Evolutionary conservation across 371 early-diverging fungal species (phyloP).

Genomic region (Mortierella sp.): DNA sequence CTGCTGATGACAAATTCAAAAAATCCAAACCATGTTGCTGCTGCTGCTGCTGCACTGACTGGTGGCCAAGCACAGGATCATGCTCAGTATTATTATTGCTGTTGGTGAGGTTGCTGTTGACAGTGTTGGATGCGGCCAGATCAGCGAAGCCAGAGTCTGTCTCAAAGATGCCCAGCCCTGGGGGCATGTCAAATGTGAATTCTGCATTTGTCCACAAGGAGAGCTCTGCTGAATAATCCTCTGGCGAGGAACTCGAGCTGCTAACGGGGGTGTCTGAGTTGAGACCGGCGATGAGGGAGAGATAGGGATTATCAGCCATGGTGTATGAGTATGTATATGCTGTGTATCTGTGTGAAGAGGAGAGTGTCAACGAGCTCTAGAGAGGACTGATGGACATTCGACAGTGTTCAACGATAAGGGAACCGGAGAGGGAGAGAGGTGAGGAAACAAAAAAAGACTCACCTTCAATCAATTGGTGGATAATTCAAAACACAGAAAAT

Average conservation of each 20-base stretch:
- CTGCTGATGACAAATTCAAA: slow-evolving; percentile 12
- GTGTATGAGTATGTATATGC: not conserved
- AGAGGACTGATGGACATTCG: not conserved
- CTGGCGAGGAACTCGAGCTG: slow-evolving; percentile 31
- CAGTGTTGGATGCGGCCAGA: slow-evolving; percentile 14
- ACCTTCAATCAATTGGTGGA: too few relatives aligned
- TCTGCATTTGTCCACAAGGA: slow-evolving; percentile 69
- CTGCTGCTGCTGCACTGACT: slow-evolving; percentile 3
- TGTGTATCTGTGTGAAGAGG: not conserved
- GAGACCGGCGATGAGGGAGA: slow-evolving; percentile 38
- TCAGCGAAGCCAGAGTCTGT: slow-evolving; percentile 55
- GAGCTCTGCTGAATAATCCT: slow-evolving; percentile 46
- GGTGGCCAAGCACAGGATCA: slow-evolving; percentile 4
- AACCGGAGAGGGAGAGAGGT: too few relatives aligned
- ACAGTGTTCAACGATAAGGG: not conserved
- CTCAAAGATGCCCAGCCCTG: slow-evolving; percentile 66
- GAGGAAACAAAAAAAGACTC: too few relatives aligned
- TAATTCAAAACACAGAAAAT: too few relatives aligned
- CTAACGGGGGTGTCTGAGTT: slow-evolving; percentile 37
- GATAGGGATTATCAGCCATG: slow-evolving; percentile 38
- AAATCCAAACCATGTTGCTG: slow-evolving; percentile 6
- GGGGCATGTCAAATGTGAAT: slow-evolving; percentile 72
- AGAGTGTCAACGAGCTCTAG: not conserved
- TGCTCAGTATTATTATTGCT: not conserved
- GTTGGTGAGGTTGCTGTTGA: not conserved